Evolutionary conservation across 805 yeast species (phyloP).

Genomic region (Barnettozyma vustinii): DNA sequence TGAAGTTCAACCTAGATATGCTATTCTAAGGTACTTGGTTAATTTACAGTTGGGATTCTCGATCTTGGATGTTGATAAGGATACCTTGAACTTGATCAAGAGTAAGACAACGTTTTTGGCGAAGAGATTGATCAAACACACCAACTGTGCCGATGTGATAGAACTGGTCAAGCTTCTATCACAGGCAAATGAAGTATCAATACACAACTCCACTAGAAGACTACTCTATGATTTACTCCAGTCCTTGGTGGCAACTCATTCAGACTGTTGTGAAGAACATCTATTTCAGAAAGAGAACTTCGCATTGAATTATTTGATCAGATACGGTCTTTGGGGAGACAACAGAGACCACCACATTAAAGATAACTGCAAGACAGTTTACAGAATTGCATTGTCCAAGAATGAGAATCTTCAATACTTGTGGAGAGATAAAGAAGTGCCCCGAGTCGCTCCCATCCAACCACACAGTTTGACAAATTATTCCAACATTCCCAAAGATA

Average conservation of each 20-base stretch:
- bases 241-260: neutral
- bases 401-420: constrained; percentile 5
- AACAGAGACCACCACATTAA: constrained; percentile 1
- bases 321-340: constrained; percentile 2
- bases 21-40: constrained; percentile 30
- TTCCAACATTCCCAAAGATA: neutral
- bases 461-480: neutral
- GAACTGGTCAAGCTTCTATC: constrained; percentile 31
- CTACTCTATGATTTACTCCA: constrained; percentile 2
- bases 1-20: constrained; percentile 25
- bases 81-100: constrained; percentile 12
- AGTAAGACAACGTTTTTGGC: constrained; percentile 19
- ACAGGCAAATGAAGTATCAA: constrained; percentile 29
- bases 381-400: constrained; percentile 3
- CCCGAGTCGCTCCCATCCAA: neutral
- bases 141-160: constrained; percentile 29
- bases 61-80: constrained; percentile 20
- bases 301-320: constrained; percentile 5
- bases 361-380: neutral
- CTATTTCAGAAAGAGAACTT: constrained; percentile 24
- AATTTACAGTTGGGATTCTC: constrained; percentile 30
- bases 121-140: constrained; percentile 13
- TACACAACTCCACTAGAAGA: constrained; percentile 1
- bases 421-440: constrained; percentile 2
- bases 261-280: constrained; percentile 13